Conservation (phyloP, 2,329 filamentous ascomycete species). For the Ophiocordyceps australis region DNA sequence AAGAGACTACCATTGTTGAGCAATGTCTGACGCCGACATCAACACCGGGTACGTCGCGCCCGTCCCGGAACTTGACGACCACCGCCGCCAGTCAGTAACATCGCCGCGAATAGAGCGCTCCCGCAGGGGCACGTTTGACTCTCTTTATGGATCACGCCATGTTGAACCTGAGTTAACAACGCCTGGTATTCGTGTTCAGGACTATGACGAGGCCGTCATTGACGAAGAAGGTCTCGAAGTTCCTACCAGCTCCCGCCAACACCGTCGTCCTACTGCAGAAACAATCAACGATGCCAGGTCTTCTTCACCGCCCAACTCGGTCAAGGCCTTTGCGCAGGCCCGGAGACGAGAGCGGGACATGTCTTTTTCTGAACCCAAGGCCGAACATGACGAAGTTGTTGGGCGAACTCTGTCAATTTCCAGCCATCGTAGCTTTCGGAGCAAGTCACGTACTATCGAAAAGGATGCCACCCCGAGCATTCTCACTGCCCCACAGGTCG, state of each 20-base stretch:
- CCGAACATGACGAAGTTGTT: slow-evolving; percentile 27
- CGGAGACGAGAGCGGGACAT: slow-evolving; percentile 65
- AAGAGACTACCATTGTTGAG: no score
- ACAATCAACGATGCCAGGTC: slow-evolving; percentile 44
- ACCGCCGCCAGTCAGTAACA: slow-evolving; percentile 49
- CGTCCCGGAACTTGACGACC: slow-evolving; percentile 72
- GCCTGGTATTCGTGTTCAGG: slow-evolving; percentile 39
- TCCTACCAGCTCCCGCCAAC: slow-evolving; percentile 23
- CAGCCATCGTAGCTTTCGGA: slow-evolving; percentile 41
- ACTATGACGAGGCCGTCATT: slow-evolving; percentile 73
- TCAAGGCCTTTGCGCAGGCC: slow-evolving; percentile 90
- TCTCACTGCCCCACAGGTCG: slow-evolving; percentile 50
- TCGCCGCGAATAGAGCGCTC: slow-evolving; percentile 40
- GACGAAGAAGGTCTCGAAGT: slow-evolving; percentile 49
- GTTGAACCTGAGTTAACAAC: slow-evolving; percentile 17
- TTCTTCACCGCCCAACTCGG: slow-evolving; percentile 82
- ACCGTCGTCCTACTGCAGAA: slow-evolving; percentile 37
- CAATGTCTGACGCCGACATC: slow-evolving; percentile 53
- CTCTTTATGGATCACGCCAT: slow-evolving; percentile 38
- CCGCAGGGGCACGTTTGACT: slow-evolving; percentile 58
- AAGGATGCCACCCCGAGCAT: slow-evolving; percentile 44
- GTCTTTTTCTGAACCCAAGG: slow-evolving; percentile 30
- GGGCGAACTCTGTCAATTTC: slow-evolving; percentile 54
- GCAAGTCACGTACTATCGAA: slow-evolving; percentile 39
- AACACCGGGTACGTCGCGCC: slow-evolving; percentile 54